Evolutionary conservation across 306 rosid species (phyloP).

Genomic region (Herpetospermum pedunculosum): DNA sequence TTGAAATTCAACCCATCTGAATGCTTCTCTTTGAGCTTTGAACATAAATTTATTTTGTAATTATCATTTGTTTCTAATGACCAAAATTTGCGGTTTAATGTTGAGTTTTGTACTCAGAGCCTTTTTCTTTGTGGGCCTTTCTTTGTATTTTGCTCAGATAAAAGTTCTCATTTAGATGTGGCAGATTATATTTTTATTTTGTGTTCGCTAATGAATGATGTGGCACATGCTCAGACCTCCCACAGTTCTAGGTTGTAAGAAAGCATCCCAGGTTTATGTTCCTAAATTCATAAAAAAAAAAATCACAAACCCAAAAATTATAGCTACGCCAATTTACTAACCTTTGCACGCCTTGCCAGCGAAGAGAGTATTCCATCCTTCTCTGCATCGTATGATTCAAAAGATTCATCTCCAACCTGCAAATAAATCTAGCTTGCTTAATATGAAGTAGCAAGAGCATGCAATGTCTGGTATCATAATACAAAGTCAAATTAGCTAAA

Average conservation of each 20-base stretch:
- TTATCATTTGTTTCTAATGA: background rate
- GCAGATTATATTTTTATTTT: background rate
- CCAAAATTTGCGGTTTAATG: background rate
- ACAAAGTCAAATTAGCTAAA: background rate
- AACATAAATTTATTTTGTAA: background rate
- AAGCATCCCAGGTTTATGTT: background rate
- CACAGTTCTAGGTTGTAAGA: background rate
- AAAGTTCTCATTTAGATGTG: background rate
- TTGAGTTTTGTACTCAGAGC: background rate
- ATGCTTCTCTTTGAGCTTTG: background rate
- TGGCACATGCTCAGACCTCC: background rate
- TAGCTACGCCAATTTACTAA: constrained; percentile 14
- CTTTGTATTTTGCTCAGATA: background rate
- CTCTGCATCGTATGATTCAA: constrained; percentile 52
- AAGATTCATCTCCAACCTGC: constrained; percentile 93
- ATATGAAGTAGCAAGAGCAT: background rate
- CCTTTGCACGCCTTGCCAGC: constrained; percentile 88
- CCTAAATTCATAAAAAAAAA: background rate
- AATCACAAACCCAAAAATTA: background rate
- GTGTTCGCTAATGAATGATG: background rate
- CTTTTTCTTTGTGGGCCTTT: background rate
- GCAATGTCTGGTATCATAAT: background rate
- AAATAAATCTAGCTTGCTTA: background rate
- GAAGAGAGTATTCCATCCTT: constrained; percentile 66
- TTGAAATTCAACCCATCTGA: background rate